Conservation (phyloP, 345 rosid species). For the Sonneratia caseolaris region DNA sequence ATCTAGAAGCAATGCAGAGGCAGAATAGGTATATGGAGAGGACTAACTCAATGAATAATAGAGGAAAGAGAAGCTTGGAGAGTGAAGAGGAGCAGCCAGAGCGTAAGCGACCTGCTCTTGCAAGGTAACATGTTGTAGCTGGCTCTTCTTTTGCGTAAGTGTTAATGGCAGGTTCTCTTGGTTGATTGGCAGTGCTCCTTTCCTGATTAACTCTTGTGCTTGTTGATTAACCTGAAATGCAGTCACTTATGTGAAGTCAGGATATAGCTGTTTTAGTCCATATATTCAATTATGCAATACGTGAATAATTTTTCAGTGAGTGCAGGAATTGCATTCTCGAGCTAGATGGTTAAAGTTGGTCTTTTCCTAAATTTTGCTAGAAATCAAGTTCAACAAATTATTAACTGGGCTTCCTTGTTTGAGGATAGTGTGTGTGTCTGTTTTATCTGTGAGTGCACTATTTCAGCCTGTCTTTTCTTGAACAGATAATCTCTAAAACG, state of each 20-base stretch:
- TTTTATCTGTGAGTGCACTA: background rate
- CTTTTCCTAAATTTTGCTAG: background rate
- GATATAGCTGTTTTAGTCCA: background rate
- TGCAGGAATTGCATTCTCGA: background rate
- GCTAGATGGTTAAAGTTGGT: background rate
- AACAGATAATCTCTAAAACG: background rate
- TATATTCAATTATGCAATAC: background rate
- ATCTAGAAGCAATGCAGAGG: conserved; percentile 22
- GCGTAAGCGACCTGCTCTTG: conserved; percentile 49
- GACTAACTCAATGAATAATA: conserved; percentile 42
- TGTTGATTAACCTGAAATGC: background rate
- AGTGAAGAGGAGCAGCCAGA: conserved; percentile 45
- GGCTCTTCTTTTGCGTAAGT: background rate
- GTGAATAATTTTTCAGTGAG: background rate
- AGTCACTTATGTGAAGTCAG: background rate
- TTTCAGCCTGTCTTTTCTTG: background rate
- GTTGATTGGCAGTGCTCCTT: background rate
- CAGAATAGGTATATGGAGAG: conserved; percentile 51
- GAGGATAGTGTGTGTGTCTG: background rate
- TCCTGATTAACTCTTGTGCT: background rate
- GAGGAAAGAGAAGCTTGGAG: conserved; percentile 50
- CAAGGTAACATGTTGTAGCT: conserved; percentile 23
- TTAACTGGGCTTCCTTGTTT: background rate
- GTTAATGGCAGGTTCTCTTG: background rate
- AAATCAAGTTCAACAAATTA: background rate